Percentiles rank a stretch among this genome's conserved stretches.
These are phyloP conservation scores for Glycine soja DNA, from an alignment of 306 rosid genomes.

Conservation along the genomic window DNA sequence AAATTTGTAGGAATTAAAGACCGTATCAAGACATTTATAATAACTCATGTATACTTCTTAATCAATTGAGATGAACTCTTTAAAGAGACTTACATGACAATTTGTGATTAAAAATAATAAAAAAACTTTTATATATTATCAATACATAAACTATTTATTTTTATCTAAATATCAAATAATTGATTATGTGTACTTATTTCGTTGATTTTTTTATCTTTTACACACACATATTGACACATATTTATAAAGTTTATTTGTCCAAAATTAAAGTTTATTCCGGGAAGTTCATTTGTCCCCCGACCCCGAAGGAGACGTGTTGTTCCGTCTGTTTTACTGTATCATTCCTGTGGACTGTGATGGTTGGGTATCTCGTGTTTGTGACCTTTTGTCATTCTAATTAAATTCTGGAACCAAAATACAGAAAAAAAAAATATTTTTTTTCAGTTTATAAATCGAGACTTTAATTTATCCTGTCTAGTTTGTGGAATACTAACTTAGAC, in stretches of 20 bases:
- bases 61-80: no score
- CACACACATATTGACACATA: not conserved
- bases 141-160: no score
- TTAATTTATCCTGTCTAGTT: not conserved
- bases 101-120: no score
- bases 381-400: no score
- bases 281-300: constrained; percentile 25
- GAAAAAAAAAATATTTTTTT: no score
- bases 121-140: no score
- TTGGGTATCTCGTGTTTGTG: constrained; percentile 28
- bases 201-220: not conserved
- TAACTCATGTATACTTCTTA: no score
- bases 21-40: no score
- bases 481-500: not conserved
- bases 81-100: no score
- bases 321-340: constrained; percentile 18
- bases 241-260: not conserved
- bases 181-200: not conserved
- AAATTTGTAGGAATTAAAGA: no score
- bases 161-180: not conserved
- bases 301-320: constrained; percentile 31
- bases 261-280: not conserved
- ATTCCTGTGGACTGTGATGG: constrained; percentile 18
- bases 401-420: no score
- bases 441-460: no score